A percentile compares a stretch with the other conserved stretches of the same genome.
phyloP scores from a whole-genome alignment of 1,284 basidiomycete genomes.

The Puccinia horiana region DNA sequence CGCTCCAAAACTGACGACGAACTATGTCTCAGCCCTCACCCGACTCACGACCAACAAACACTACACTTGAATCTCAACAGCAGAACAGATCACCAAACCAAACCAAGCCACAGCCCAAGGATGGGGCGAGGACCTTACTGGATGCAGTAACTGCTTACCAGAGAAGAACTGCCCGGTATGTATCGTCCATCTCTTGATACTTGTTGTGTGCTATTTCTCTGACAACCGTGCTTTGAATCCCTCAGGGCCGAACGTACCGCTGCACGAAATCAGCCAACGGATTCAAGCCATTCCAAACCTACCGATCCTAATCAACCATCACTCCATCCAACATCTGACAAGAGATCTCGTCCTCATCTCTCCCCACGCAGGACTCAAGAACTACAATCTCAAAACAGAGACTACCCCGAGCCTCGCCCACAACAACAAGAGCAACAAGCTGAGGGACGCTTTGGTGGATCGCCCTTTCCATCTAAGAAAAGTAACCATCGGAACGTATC shows the following conservation, averaged over 20 bases:
- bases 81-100: background rate
- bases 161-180: slow-evolving; percentile 39
- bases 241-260: slow-evolving; percentile 37
- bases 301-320: background rate
- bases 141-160: slow-evolving; percentile 47
- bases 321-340: background rate
- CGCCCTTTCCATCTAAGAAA: slow-evolving; percentile 8
- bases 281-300: background rate
- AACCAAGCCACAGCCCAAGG: slow-evolving; percentile 20
- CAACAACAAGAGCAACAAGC: background rate
- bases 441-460: background rate
- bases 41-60: slow-evolving; percentile 6
- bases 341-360: background rate
- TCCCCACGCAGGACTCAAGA: slow-evolving; percentile 2
- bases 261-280: background rate
- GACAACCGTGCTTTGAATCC: background rate
- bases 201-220: background rate
- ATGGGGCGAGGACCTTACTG: slow-evolving; percentile 35
- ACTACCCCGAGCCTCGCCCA: background rate
- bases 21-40: slow-evolving; percentile 13
- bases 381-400: background rate
- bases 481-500: background rate
- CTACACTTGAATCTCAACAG: background rate
- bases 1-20: background rate
- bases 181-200: too few relatives aligned